Evolutionary conservation across 495 filamentous ascomycete genomes (phyloP), one percentile per base, ranked within the genome.

Genomic region (Aspergillus diversus): DNA sequence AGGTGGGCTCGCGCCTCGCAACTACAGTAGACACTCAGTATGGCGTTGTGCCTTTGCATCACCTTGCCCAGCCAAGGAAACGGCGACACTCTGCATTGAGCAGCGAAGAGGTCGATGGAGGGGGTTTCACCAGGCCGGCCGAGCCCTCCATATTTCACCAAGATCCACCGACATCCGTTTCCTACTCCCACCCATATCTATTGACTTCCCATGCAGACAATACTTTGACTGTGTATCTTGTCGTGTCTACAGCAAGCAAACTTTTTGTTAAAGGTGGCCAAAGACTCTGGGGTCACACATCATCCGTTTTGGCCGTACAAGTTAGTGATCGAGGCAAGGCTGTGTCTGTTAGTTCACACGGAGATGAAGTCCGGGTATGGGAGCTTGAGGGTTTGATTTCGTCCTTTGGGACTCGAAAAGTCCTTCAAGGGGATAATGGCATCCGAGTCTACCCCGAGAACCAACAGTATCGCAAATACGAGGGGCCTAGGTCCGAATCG

Each of bases 201-300:
- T 81, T 99, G 8, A 88, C 90, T 6, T 92, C 92, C 0, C 88
- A 97, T 63, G 86, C 89, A 4, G 95, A 99, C 71, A 99, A 99
- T 69, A 99, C 95, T 0, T 80, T 99, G 55, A 90, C 92, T 0
- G 81, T 97, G 62, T 92, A 95, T 67, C 82, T 96, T 42, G 90
- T 94, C 67, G 92, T 84, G 42, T 97, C 93, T 2, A 90, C 84
- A 7, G 76, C 86, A 5, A 76, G 83, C 0, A 76, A 80, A 1
- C 81, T 97, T 7, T 85, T 82, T 15, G 89, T 99, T 47, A 87
- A 89, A 27, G 77, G 85, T 1, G 92, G 92, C 15, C 91, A 86
- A 52, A 82, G 90, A 31, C 84, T 99, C 8, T 97, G 91, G 90
- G 95, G 95, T 16, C 95, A 99, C 68, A 98, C 95, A 0, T 96